phyloP scores from a whole-genome alignment of 1,139 yeast genomes.

The Nakaseomyces sp. region DNA sequence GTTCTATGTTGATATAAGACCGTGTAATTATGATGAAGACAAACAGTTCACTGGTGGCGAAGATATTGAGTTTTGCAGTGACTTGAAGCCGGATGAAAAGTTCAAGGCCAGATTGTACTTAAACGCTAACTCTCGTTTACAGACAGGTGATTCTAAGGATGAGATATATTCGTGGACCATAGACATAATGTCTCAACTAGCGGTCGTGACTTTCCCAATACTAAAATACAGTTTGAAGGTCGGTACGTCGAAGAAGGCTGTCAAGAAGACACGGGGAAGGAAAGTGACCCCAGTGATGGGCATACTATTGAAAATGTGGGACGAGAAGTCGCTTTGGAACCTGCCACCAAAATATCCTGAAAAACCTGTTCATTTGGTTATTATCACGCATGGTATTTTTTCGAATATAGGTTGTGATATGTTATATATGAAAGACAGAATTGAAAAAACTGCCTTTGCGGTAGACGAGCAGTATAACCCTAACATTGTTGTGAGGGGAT shows the following conservation, averaged over 20 bases:
- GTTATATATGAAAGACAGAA: slow-evolving; percentile 51
- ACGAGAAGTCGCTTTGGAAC: slow-evolving; percentile 49
- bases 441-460: slow-evolving; percentile 33
- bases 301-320: slow-evolving; percentile 34
- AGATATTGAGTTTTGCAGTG: slow-evolving; percentile 30
- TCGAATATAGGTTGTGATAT: slow-evolving; percentile 57
- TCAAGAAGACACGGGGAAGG: slow-evolving; percentile 13
- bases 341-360: slow-evolving; percentile 36
- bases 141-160: slow-evolving; percentile 12
- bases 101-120: slow-evolving; percentile 42
- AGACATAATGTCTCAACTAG: slow-evolving; percentile 49
- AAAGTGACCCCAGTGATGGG: slow-evolving; percentile 11
- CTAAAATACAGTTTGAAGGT: slow-evolving; percentile 27
- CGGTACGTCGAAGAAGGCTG: slow-evolving; percentile 21
- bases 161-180: slow-evolving; percentile 43
- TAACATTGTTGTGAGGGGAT: slow-evolving; percentile 51
- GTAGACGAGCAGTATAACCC: slow-evolving; percentile 22
- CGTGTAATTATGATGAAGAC: slow-evolving; percentile 38
- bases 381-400: slow-evolving; percentile 59
- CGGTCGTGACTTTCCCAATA: slow-evolving; percentile 35
- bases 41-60: slow-evolving; percentile 33
- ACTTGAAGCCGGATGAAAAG: slow-evolving; percentile 48
- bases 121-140: slow-evolving; percentile 37
- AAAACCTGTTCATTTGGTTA: slow-evolving; percentile 49
- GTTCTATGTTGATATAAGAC: slow-evolving; percentile 51